Base-by-base conservation (phyloP, 2,329 filamentous ascomycete species). In the Cyphellophora attinorum region DNA sequence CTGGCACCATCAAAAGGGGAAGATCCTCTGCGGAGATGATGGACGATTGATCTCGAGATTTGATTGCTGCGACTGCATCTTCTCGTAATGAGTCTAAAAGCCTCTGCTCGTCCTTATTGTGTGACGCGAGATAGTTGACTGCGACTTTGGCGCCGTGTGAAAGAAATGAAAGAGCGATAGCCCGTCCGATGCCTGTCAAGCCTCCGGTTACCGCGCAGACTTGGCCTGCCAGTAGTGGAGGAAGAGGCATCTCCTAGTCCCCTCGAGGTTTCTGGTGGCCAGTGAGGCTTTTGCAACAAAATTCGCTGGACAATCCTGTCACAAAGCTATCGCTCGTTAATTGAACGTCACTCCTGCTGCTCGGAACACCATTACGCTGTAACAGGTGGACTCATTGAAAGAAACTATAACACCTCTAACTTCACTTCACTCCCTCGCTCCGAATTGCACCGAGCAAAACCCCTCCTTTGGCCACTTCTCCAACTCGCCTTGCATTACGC, bases 121-220 rank as follows among this genome's bases (percentile, higher is more conserved):
- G 45, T 11, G 45, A 46, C 11, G 37, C 23, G 4, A 56, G 41
- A 19, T 56, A 52, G 34, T 54, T 54, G 32, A 55, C 48, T 2
- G 48, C 43, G 5, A 55, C 51, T 27, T 48, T 52, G 28, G 51
- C 53, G 6, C 51, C 51, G 37, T 55, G 51, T 1, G 41, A 45
- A n/a, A 54, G 64, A 56, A 84, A 93, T 50, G 79, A 79, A 33
- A 93, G 70, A 27, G 81, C 78, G 44, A 93, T 93, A 47, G 85
- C 86, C 19, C 83, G 74, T 34, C 86, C 86, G 50, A 93, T 93
- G 36, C 85, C 85, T 1, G 85, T 93, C 3, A 81, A 80, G 38
- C 83, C 85, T 45, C 86, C 85, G 0, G 85, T 93, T 51, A 94
- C 85, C 55, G 85, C 81, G 59, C 84, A 84, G 10, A 79, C 80